Base-by-base conservation (phyloP, 805 yeast species). In the Hermanozyma aechmeae region DNA sequence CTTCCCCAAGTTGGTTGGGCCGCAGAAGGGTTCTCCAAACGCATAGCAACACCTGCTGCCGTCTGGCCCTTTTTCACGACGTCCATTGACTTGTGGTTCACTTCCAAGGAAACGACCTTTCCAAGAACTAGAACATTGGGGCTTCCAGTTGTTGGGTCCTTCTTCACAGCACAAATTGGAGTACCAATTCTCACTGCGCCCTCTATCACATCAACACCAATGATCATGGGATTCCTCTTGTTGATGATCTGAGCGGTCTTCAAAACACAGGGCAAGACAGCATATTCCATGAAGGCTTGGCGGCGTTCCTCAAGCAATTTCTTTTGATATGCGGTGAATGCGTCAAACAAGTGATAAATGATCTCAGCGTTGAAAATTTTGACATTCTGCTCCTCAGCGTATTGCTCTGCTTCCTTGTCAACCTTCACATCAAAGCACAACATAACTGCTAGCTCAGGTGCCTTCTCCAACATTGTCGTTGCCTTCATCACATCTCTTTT, bases 1-100 rank as follows among this genome's bases (percentile, higher is more conserved):
- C 98, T 84, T 39, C 99, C 99, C 97, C 97, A 92, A 10, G 84
- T 78, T 31, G 98, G 97, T 62, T 86, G 95, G 40, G 83, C 89
- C 34, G 81, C 69, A 25, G 95, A 81, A 41, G 95, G 87, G 46
- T 84, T 80, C 33, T 92, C 98, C 50, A 92, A 70, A 68, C 98
- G 78, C 81, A 92, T 83, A 38, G 99, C 98, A 39, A 89, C 97
- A 73, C 99, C 99, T 16, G 95, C 96, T 45, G 81, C 73, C 9
- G 97, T 84, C 60, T 83, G 95, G 26, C 96, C 96, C 71, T 84
- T 92, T 65, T 85, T 82, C 26, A 87, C 95, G 17, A 65, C 57
- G 32, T 73, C 82, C 16, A 66, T 69, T 20, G 95, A 62, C 58
- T 83, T 83, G 65, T 92, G 98, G 61, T 89, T 93, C 29, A 92